phyloP scores from a whole-genome alignment of 1,284 basidiomycete species.

The Cryptococcus jaspeensis region DNA sequence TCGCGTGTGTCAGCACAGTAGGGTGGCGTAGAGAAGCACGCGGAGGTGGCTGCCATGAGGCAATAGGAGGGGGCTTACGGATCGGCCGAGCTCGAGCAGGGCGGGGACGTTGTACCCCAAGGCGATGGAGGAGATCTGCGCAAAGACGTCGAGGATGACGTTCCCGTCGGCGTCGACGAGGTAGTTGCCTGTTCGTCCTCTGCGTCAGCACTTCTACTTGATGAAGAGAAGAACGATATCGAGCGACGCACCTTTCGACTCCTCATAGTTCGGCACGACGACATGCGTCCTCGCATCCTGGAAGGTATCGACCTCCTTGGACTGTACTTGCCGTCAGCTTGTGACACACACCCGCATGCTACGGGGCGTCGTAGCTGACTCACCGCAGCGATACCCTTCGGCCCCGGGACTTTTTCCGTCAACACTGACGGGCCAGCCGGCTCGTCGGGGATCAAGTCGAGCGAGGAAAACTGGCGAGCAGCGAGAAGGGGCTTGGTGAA shows the following conservation, averaged over 20 bases:
- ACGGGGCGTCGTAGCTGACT: not conserved
- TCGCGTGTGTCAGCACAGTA: too few relatives aligned
- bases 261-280: conserved; percentile 49
- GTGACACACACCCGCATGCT: not conserved
- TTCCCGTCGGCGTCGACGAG: conserved; percentile 59
- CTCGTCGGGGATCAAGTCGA: conserved; percentile 28
- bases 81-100: conserved; percentile 46
- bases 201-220: not conserved
- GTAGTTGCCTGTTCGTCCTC: conserved; percentile 48
- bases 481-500: not conserved
- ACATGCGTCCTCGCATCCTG: conserved; percentile 52
- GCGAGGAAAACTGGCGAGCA: conserved; percentile 19
- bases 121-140: conserved; percentile 55
- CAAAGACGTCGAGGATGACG: conserved; percentile 57
- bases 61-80: too few relatives aligned
- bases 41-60: too few relatives aligned
- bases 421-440: conserved; percentile 19
- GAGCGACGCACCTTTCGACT: conserved; percentile 26
- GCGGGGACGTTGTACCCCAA: conserved; percentile 56
- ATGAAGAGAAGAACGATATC: not conserved
- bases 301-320: conserved; percentile 42
- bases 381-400: conserved; percentile 21
- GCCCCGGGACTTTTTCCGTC: conserved; percentile 27
- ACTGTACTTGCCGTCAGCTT: not conserved
- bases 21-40: too few relatives aligned